A percentile compares a stretch with the other conserved stretches of the same genome.
phyloP scores from a whole-genome alignment of 1,284 basidiomycete genomes.

The Exobasidium rhododendri region DNA sequence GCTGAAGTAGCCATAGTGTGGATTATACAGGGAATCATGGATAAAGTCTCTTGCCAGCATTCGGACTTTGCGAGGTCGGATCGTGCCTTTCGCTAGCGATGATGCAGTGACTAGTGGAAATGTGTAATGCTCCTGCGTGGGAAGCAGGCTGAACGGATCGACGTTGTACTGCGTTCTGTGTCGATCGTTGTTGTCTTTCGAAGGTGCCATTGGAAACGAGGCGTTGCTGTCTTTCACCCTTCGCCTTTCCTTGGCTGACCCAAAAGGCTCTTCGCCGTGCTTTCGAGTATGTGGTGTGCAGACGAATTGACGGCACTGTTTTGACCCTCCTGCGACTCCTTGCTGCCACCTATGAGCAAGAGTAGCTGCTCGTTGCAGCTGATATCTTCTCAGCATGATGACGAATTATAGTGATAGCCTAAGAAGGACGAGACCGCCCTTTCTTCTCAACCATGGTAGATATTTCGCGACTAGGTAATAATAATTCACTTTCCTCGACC shows the following conservation, averaged over 20 bases:
- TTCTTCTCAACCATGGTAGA: too few relatives aligned
- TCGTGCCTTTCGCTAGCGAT: constrained; percentile 23
- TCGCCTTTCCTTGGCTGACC: not conserved
- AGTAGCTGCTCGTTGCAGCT: too few relatives aligned
- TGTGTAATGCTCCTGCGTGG: constrained; percentile 33
- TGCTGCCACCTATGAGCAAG: not conserved
- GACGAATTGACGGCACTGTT: not conserved
- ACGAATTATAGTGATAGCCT: too few relatives aligned
- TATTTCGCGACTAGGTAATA: too few relatives aligned
- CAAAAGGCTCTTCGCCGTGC: not conserved
- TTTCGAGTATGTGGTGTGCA: not conserved
- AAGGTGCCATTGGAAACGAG: not conserved
- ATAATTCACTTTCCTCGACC: not conserved
- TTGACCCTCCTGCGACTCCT: not conserved
- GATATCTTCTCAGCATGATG: not conserved
- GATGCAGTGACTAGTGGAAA: constrained; percentile 41
- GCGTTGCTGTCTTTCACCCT: not conserved
- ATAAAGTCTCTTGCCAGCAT: constrained; percentile 97
- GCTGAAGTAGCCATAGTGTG: constrained; percentile 89
- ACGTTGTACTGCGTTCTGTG: constrained; percentile 53
- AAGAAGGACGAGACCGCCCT: too few relatives aligned
- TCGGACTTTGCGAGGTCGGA: constrained; percentile 70
- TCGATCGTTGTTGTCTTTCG: constrained; percentile 6
- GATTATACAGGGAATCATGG: constrained; percentile 94
- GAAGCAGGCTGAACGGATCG: constrained; percentile 46